Conservation (phyloP, 345 rosid genomes). For the Orychophragmus violaceus region DNA sequence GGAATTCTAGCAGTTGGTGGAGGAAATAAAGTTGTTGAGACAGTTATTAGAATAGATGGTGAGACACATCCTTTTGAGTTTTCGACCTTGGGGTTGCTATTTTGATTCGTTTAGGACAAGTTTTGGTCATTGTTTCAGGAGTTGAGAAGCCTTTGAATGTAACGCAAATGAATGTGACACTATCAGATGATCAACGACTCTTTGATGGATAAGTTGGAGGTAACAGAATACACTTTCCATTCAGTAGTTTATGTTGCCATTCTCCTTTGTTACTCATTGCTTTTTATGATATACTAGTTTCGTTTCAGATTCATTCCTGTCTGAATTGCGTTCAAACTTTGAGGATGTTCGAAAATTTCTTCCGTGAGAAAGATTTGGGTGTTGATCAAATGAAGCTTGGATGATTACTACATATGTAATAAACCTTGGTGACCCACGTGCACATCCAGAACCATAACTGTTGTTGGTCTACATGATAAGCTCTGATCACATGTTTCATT, state of each 20-base stretch:
- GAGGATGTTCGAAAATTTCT: slow-evolving; percentile 70
- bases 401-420: slow-evolving; percentile 3
- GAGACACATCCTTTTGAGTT: slow-evolving; percentile 22
- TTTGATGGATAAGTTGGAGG: slow-evolving; percentile 96
- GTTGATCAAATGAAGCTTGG: slow-evolving; percentile 12
- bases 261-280: slow-evolving; percentile 12
- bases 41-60: slow-evolving; percentile 67
- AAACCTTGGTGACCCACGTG: slow-evolving; percentile 18
- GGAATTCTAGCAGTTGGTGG: slow-evolving; percentile 95
- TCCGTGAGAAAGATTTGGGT: slow-evolving; percentile 34
- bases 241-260: neutral
- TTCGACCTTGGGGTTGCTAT: neutral
- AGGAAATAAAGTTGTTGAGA: slow-evolving; percentile 85
- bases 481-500: slow-evolving; percentile 20
- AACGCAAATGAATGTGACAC: slow-evolving; percentile 73
- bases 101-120: neutral
- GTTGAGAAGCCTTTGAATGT: slow-evolving; percentile 58
- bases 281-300: neutral
- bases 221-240: slow-evolving; percentile 15
- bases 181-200: slow-evolving; percentile 92
- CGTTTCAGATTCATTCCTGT: slow-evolving; percentile 68
- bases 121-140: slow-evolving; percentile 40
- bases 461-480: slow-evolving; percentile 5
- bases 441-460: slow-evolving; percentile 18
- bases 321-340: slow-evolving; percentile 67